Percentiles rank a stretch among this genome's conserved stretches.
Evolutionary conservation across 305 asterid genomes (phyloP).

Genomic region (Plantago rigida): DNA sequence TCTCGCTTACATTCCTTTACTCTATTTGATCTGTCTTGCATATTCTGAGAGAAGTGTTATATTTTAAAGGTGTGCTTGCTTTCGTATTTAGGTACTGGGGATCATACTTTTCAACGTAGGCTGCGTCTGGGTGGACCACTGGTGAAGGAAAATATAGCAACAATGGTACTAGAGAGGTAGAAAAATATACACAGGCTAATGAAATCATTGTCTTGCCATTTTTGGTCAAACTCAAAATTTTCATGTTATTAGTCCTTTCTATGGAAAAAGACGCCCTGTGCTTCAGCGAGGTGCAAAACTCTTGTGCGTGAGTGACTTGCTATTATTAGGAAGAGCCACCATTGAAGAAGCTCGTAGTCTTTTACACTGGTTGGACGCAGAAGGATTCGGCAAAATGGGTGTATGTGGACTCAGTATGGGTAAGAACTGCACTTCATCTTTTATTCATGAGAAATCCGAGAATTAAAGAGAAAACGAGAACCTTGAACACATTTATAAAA

Average conservation of each 20-base stretch:
- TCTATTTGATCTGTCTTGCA: not conserved
- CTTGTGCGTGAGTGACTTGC: slow-evolving; percentile 88
- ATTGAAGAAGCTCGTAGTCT: slow-evolving; percentile 94
- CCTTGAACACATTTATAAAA: not conserved
- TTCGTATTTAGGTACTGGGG: slow-evolving; percentile 74
- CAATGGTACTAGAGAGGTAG: slow-evolving; percentile 98
- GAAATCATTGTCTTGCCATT: slow-evolving; percentile 10
- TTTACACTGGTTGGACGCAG: slow-evolving; percentile 75
- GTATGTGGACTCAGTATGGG: slow-evolving; percentile 99
- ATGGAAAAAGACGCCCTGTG: slow-evolving; percentile 91
- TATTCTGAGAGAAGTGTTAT: not conserved
- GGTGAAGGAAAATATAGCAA: slow-evolving; percentile 88
- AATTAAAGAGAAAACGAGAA: not conserved
- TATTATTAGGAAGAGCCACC: slow-evolving; percentile 84
- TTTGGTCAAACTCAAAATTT: slow-evolving; percentile 19
- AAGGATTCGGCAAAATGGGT: slow-evolving; percentile 96
- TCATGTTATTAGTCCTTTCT: slow-evolving; percentile 67
- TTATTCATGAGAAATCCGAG: slow-evolving; percentile 6
- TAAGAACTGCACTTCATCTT: slow-evolving; percentile 29
- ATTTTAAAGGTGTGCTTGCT: not conserved
- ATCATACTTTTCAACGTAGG: slow-evolving; percentile 85
- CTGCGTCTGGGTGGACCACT: slow-evolving; percentile 91
- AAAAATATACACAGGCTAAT: slow-evolving; percentile 20
- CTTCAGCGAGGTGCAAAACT: slow-evolving; percentile 89
- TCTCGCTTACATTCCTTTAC: not conserved